These are phyloP conservation scores for Radiomyces spectabilis DNA, from an alignment of 192 early-diverging fungal species.

Conservation along the genomic window DNA sequence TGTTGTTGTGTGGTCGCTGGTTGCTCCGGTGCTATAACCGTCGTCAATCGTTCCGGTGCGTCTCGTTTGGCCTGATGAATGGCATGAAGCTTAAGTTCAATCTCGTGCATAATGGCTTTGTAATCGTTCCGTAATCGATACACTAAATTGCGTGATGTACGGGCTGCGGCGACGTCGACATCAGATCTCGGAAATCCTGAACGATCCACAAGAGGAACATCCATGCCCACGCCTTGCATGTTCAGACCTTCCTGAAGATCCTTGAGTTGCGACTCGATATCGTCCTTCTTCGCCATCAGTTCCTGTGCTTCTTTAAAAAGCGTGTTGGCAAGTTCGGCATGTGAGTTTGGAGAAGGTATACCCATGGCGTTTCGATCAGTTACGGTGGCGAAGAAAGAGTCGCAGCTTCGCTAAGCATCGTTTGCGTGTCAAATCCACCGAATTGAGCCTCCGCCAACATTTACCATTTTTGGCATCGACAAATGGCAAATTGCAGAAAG, in stretches of 20 bases:
- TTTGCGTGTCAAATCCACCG: neutral
- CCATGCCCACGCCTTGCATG: constrained; percentile 39
- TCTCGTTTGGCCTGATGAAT: constrained; percentile 35
- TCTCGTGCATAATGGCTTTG: constrained; percentile 40
- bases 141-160: constrained; percentile 32
- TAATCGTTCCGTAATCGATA: constrained; percentile 35
- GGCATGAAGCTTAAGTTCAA: constrained; percentile 36
- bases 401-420: neutral
- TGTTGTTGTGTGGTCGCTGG: neutral
- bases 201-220: constrained; percentile 33
- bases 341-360: neutral
- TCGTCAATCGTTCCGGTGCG: constrained; percentile 4
- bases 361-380: neutral
- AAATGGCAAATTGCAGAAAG: too few relatives aligned
- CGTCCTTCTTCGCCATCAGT: constrained; percentile 41
- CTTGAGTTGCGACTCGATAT: constrained; percentile 33
- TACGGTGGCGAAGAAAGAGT: neutral
- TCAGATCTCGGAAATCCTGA: constrained; percentile 46
- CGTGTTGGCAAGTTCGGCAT: neutral
- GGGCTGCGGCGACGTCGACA: constrained; percentile 40
- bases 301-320: constrained; percentile 25
- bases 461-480: too few relatives aligned
- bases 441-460: too few relatives aligned
- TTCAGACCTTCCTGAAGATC: constrained; percentile 28
- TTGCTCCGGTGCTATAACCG: neutral